phyloP scores from a whole-genome alignment of 2,329 filamentous ascomycete species.

The Scytalidium lignicola region DNA sequence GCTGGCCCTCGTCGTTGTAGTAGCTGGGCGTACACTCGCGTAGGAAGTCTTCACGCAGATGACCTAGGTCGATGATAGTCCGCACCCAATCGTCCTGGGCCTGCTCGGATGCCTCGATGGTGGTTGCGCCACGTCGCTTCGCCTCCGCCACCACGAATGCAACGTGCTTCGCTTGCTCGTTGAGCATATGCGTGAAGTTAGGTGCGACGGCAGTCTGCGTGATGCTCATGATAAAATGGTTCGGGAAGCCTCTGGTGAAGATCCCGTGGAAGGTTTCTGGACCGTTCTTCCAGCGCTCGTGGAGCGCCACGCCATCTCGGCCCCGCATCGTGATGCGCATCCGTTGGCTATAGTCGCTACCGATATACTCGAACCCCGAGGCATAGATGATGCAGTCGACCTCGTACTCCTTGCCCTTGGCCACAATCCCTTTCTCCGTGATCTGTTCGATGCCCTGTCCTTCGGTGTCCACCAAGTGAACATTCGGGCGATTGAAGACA shows the following conservation, averaged over 20 bases:
- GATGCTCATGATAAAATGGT: slow-evolving; percentile 44
- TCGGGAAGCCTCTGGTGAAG: slow-evolving; percentile 45
- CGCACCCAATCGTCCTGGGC: too few relatives aligned
- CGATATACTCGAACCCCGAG: slow-evolving; percentile 32
- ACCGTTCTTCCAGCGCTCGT: slow-evolving; percentile 37
- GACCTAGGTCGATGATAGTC: too few relatives aligned
- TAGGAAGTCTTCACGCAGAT: too few relatives aligned
- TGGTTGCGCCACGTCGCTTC: too few relatives aligned
- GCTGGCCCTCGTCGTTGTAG: too few relatives aligned
- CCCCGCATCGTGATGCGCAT: slow-evolving; percentile 36
- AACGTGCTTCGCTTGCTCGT: slow-evolving; percentile 35
- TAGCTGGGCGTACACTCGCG: too few relatives aligned
- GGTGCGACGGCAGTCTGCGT: slow-evolving; percentile 33
- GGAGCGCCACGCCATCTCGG: slow-evolving; percentile 29
- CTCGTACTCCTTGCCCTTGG: slow-evolving; percentile 40
- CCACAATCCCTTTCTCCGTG: slow-evolving; percentile 42
- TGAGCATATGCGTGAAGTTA: slow-evolving; percentile 34
- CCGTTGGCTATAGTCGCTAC: slow-evolving; percentile 23
- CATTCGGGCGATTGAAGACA: slow-evolving; percentile 53
- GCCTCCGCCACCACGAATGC: too few relatives aligned
- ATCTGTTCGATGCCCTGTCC: slow-evolving; percentile 44
- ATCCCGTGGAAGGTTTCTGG: slow-evolving; percentile 48
- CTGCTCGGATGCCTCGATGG: too few relatives aligned
- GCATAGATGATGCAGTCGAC: slow-evolving; percentile 41
- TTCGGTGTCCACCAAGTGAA: slow-evolving; percentile 55